Evolutionary conservation across 495 filamentous ascomycete species (phyloP).

Genomic region (Melanomma pulvis-pyrius): DNA sequence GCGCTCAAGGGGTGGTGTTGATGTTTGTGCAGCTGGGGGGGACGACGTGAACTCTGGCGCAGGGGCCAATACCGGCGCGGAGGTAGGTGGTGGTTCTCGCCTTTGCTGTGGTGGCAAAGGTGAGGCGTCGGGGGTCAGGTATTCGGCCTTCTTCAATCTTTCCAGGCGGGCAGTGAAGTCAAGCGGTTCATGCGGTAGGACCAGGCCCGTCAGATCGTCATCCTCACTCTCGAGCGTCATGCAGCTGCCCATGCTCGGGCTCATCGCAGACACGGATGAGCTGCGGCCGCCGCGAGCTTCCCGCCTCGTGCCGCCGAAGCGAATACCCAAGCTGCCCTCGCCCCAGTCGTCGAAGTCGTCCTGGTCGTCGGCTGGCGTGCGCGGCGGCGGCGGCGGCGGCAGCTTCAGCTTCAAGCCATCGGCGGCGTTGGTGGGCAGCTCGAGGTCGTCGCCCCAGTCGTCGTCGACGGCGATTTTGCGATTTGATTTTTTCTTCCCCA

Average conservation of each 20-base stretch:
- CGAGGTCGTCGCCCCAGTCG: slow-evolving; percentile 91
- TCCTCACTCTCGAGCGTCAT: slow-evolving; percentile 93
- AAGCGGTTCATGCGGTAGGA: slow-evolving; percentile 78
- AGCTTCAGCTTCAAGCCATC: slow-evolving; percentile 50
- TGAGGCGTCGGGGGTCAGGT: slow-evolving; percentile 28
- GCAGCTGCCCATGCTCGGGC: slow-evolving; percentile 87
- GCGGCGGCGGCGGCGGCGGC: slow-evolving; percentile 52
- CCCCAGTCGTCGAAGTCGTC: slow-evolving; percentile 93
- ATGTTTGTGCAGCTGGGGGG: background rate
- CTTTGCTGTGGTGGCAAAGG: slow-evolving; percentile 22
- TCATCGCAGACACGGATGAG: slow-evolving; percentile 84
- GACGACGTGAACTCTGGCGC: slow-evolving; percentile 10
- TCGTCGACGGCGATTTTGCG: slow-evolving; percentile 75
- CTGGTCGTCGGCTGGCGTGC: slow-evolving; percentile 51
- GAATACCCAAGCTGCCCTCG: slow-evolving; percentile 86
- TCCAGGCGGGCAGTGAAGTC: slow-evolving; percentile 77
- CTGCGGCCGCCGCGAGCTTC: slow-evolving; percentile 76
- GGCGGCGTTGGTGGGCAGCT: slow-evolving; percentile 58
- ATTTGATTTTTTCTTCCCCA: slow-evolving; percentile 74
- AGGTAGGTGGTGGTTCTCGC: slow-evolving; percentile 33
- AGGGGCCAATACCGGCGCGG: slow-evolving; percentile 18
- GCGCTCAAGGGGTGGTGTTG: background rate
- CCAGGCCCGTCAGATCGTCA: slow-evolving; percentile 81
- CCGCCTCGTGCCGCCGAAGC: slow-evolving; percentile 80
- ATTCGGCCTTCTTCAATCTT: slow-evolving; percentile 54